A percentile compares a stretch with the other conserved stretches of the same genome.
Conservation (phyloP, 257 asterid species). For the Gentiana dahurica region DNA sequence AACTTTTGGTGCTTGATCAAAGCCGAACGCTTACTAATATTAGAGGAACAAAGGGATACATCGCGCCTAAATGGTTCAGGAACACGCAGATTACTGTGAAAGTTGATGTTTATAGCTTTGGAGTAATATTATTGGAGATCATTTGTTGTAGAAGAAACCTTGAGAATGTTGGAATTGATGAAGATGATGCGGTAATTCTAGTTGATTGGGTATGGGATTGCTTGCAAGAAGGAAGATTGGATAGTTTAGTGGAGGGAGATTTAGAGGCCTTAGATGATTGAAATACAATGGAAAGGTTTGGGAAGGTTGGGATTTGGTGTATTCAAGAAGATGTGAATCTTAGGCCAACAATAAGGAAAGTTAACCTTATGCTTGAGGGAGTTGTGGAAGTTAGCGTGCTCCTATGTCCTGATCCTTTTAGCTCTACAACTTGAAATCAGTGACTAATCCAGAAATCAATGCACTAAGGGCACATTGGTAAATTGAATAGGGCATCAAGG, state of each 20-base stretch:
- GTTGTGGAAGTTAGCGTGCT: slow-evolving; percentile 16
- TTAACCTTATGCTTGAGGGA: slow-evolving; percentile 27
- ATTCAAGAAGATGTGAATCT: slow-evolving; percentile 19
- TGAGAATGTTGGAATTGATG: slow-evolving; percentile 6
- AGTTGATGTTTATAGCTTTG: slow-evolving; percentile 32
- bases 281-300: slow-evolving; percentile 13
- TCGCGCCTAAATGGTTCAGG: slow-evolving; percentile 36
- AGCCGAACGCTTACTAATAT: slow-evolving; percentile 19
- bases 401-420: slow-evolving; percentile 11
- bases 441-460: no score
- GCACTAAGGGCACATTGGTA: no score
- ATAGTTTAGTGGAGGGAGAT: slow-evolving; percentile 14
- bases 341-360: slow-evolving; percentile 27
- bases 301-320: slow-evolving; percentile 27
- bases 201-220: slow-evolving; percentile 28
- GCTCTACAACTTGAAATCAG: no score
- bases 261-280: slow-evolving; percentile 15
- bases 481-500: no score
- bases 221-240: slow-evolving; percentile 13
- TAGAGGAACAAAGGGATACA: slow-evolving; percentile 33
- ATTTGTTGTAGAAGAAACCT: slow-evolving; percentile 15
- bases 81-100: slow-evolving; percentile 19
- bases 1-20: slow-evolving; percentile 23
- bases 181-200: slow-evolving; percentile 2
- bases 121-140: slow-evolving; percentile 27